Evolutionary conservation across 108 stramenopile genomes (phyloP).

Genomic region (Chaetoceros tenuissimus): DNA sequence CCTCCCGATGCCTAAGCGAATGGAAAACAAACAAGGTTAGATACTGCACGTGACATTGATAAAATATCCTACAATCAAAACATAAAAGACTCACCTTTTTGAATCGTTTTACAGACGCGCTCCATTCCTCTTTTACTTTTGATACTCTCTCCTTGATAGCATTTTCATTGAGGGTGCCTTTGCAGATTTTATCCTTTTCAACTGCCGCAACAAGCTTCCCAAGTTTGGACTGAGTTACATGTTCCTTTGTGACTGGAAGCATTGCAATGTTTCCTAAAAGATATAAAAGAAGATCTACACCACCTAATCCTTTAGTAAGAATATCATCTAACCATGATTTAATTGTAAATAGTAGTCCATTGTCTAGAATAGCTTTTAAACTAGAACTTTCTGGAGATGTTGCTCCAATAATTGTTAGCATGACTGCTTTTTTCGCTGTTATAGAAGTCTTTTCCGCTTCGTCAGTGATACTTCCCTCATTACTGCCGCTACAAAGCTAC

Average conservation of each 20-base stretch:
- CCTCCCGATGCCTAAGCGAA: no score
- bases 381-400: constrained; percentile 36
- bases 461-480: background rate
- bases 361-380: constrained; percentile 35
- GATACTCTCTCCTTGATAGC: constrained; percentile 55
- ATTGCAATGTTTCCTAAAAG: constrained; percentile 52
- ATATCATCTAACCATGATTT: constrained; percentile 80
- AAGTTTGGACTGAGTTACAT: constrained; percentile 61
- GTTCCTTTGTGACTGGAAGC: constrained; percentile 75
- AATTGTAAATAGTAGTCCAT: constrained; percentile 47
- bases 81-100: constrained; percentile 23
- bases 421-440: constrained; percentile 46
- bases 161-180: constrained; percentile 56
- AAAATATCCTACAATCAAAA: no score
- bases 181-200: constrained; percentile 67
- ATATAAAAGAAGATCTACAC: constrained; percentile 72
- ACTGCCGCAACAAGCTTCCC: constrained; percentile 73
- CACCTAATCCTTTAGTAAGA: constrained; percentile 33
- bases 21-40: no score
- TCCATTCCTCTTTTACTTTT: constrained; percentile 65
- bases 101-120: constrained; percentile 65
- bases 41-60: no score
- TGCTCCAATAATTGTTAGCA: constrained; percentile 46
- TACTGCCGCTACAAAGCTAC: background rate
- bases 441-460: constrained; percentile 20